Conservation (phyloP, 2,329 filamentous ascomycete genomes). For the Thermothelomyces thermophilus region DNA sequence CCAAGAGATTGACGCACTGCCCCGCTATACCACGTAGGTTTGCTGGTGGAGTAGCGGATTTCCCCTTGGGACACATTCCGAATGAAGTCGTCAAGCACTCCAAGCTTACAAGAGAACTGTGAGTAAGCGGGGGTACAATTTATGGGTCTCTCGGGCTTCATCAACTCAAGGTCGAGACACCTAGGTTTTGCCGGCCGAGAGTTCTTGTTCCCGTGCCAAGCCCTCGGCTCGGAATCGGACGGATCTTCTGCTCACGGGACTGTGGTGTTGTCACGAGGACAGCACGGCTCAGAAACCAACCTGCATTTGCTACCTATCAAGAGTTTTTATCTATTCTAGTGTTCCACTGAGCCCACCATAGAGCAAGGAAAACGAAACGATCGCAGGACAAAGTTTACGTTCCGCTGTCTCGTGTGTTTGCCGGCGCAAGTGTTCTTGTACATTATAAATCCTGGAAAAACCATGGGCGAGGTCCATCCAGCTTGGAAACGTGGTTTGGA, state of each 20-base stretch:
- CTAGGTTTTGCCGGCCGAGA: background rate
- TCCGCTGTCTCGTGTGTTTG: constrained; percentile 1
- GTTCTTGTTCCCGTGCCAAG: background rate
- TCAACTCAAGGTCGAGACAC: too few species aligned
- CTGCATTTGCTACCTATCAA: constrained; percentile 15
- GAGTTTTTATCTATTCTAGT: constrained; percentile 13
- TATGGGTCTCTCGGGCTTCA: too few species aligned
- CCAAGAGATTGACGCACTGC: background rate
- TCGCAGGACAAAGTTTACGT: constrained; percentile 3
- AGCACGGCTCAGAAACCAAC: constrained; percentile 1
- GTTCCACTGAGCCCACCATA: constrained; percentile 2
- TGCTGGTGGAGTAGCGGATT: too few species aligned
- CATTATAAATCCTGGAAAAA: background rate
- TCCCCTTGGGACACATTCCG: too few species aligned
- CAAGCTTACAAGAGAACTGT: too few species aligned
- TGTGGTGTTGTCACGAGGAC: background rate
- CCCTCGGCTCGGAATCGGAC: background rate
- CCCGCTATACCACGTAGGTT: too few species aligned
- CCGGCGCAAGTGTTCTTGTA: background rate
- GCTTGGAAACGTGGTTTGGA: background rate
- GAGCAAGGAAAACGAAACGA: constrained; percentile 5
- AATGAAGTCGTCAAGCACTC: too few species aligned
- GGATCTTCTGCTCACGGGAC: background rate
- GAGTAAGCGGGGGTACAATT: too few species aligned
- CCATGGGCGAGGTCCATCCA: background rate